Conservation (phyloP, 1,284 basidiomycete genomes). For the Ganoderma multipileum region DNA sequence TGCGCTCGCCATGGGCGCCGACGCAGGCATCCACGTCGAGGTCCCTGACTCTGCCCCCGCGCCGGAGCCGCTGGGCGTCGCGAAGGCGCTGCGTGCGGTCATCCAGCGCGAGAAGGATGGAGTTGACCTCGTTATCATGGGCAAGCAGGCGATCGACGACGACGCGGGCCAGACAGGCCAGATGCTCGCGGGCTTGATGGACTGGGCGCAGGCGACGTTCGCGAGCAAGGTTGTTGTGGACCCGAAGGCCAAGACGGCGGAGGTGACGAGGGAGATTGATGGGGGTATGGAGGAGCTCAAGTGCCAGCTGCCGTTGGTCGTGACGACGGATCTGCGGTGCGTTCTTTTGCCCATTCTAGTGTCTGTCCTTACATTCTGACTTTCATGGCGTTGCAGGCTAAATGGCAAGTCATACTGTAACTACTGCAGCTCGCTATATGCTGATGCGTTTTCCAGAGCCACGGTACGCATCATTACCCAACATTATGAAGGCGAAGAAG, state of each 20-base stretch:
- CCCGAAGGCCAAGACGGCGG: slow-evolving; percentile 69
- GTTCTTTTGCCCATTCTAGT: slow-evolving; percentile 34
- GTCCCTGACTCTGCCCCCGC: slow-evolving; percentile 74
- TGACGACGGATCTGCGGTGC: slow-evolving; percentile 94
- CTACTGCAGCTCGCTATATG: background rate
- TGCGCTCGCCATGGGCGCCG: slow-evolving; percentile 97
- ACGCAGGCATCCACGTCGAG: slow-evolving; percentile 92
- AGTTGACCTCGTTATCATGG: slow-evolving; percentile 92
- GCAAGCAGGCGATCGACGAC: slow-evolving; percentile 99
- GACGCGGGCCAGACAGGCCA: slow-evolving; percentile 98
- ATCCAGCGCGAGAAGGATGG: slow-evolving; percentile 75
- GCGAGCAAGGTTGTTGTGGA: slow-evolving; percentile 91
- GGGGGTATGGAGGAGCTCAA: slow-evolving; percentile 90
- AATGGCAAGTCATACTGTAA: slow-evolving; percentile 53
- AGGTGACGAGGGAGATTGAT: slow-evolving; percentile 92
- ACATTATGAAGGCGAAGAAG: slow-evolving; percentile 99
- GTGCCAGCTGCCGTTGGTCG: slow-evolving; percentile 83
- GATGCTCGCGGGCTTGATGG: slow-evolving; percentile 94
- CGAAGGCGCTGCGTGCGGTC: slow-evolving; percentile 83
- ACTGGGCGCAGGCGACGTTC: slow-evolving; percentile 96
- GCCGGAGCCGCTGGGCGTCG: slow-evolving; percentile 88
- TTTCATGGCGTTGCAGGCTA: slow-evolving; percentile 45
- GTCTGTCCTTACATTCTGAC: background rate
- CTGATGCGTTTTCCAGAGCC: slow-evolving; percentile 65
- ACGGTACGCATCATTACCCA: slow-evolving; percentile 92